These are phyloP conservation scores for Sporothrix euskadiensis DNA, from an alignment of 2,329 filamentous ascomycete genomes.

Conservation along the genomic window DNA sequence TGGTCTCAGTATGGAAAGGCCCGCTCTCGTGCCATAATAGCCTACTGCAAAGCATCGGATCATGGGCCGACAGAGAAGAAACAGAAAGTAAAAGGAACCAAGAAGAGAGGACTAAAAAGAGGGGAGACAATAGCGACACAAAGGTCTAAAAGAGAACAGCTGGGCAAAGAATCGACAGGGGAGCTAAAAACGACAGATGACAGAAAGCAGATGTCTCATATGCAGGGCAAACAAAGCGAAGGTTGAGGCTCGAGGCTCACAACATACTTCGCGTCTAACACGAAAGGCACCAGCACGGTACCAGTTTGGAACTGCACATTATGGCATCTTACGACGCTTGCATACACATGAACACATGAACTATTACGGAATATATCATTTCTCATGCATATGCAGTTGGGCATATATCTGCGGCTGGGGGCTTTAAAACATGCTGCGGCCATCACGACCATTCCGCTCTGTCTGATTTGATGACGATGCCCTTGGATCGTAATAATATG, in stretches of 20 bases:
- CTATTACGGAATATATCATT: not conserved
- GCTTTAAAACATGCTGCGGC: conserved; percentile 2
- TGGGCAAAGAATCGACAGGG: not conserved
- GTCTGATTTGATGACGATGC: not conserved
- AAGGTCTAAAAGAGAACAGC: not conserved
- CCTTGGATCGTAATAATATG: not conserved
- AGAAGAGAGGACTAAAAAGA: not conserved
- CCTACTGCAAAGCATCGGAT: conserved; percentile 3
- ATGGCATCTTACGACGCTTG: not conserved
- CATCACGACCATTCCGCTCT: not conserved
- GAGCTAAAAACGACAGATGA: not conserved
- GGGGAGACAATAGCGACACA: not conserved
- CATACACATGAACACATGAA: not conserved
- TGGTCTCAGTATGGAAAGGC: not conserved
- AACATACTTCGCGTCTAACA: not conserved
- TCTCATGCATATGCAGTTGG: not conserved
- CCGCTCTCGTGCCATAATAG: not conserved
- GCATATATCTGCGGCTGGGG: not conserved
- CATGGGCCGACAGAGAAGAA: not conserved
- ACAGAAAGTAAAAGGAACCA: not conserved
- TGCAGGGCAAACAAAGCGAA: conserved; percentile 10
- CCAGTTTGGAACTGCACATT: not conserved
- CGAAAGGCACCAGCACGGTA: not conserved
- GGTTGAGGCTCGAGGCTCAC: not conserved
- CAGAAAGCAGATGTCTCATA: conserved; percentile 8